Evolutionary conservation across 306 rosid species (phyloP).

Genomic region (Casuarina equisetifolia): DNA sequence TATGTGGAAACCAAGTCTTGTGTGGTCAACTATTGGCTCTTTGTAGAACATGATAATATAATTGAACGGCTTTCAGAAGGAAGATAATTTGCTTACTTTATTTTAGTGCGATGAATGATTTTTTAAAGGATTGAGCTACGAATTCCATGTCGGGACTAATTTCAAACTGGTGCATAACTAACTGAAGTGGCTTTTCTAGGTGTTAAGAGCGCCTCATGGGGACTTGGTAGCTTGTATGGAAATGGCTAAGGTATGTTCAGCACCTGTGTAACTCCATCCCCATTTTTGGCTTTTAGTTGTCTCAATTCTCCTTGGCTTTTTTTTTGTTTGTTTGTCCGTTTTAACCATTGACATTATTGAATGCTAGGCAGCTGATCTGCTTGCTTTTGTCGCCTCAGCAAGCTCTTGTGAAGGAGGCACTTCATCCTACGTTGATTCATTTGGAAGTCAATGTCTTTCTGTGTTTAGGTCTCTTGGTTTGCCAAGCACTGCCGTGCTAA

Average conservation of each 20-base stretch:
- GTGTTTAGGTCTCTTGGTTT: conserved; percentile 87
- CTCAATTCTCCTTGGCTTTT: neutral
- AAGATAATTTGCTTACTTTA: neutral
- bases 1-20: neutral
- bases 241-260: conserved; percentile 80
- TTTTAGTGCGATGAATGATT: neutral
- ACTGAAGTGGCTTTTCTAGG: conserved; percentile 37
- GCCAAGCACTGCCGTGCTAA: conserved; percentile 83
- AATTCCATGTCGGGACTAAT: neutral
- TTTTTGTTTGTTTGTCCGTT: conserved; percentile 15
- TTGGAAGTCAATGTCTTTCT: conserved; percentile 91
- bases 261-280: neutral
- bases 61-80: neutral
- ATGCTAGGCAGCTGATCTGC: conserved; percentile 82
- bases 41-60: neutral
- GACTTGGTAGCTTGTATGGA: conserved; percentile 79
- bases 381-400: conserved; percentile 83
- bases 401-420: conserved; percentile 52
- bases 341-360: conserved; percentile 8
- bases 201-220: conserved; percentile 88
- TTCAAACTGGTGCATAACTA: conserved; percentile 13
- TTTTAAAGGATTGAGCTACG: neutral
- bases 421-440: conserved; percentile 71
- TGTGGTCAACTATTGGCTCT: neutral
- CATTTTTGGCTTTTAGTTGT: conserved; percentile 2